Percentiles rank a stretch among this genome's conserved stretches.
These are phyloP conservation scores for Beta lomatogona DNA, from an alignment of 179 eudicot species.

Conservation along the genomic window DNA sequence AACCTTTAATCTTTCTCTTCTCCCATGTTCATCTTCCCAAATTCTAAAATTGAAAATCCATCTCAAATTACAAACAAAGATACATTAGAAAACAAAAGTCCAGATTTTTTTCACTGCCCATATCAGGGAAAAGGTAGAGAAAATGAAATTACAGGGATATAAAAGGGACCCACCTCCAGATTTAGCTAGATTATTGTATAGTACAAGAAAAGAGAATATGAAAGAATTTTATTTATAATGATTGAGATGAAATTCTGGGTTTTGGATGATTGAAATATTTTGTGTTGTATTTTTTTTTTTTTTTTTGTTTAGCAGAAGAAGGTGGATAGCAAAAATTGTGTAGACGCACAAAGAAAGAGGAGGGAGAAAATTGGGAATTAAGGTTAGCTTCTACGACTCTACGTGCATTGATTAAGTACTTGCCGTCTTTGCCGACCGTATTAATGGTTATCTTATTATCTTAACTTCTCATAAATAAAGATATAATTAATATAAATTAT, in stretches of 20 bases:
- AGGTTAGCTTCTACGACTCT: no score
- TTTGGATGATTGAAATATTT: constrained; percentile 9
- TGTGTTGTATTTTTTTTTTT: background rate
- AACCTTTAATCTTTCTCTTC: no score
- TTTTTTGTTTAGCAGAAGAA: background rate
- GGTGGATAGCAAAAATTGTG: constrained; percentile 30
- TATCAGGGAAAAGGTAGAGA: background rate
- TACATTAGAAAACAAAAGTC: no score
- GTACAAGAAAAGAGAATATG: background rate
- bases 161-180: constrained; percentile 23
- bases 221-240: background rate
- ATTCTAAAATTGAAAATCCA: no score
- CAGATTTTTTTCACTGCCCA: constrained; percentile 14
- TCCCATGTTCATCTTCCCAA: no score
- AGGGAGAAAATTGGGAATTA: constrained; percentile 11
- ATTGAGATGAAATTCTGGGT: constrained; percentile 23
- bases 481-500: no score
- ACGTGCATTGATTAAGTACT: no score
- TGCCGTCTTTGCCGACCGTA: no score
- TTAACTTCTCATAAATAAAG: no score
- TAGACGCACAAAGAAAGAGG: constrained; percentile 19
- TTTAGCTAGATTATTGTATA: background rate
- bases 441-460: no score
- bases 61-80: no score
- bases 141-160: background rate